Evolutionary conservation across 2,329 filamentous ascomycete genomes (phyloP), one percentile per base, ranked within the genome.

Genomic region (Alternaria ethzedia): DNA sequence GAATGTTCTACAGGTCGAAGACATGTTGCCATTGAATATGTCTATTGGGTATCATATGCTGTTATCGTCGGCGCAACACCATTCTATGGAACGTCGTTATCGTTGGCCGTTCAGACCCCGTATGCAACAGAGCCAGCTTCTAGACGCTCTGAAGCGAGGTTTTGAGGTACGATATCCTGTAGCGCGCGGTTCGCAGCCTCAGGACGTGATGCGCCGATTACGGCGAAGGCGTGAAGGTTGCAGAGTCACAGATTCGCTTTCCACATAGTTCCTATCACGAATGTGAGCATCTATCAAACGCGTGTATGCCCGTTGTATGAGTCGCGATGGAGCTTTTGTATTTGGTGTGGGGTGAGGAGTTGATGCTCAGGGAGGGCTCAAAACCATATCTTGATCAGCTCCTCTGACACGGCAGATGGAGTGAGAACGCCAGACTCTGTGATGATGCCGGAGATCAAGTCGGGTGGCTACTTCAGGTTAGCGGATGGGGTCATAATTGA

Each of bases 391-490:
- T 89, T 88, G 70, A 92, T 89, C 47, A 92, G 82, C 78, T 91
- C 88, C 72, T 91, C 89, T 61, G 89, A 89, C 32, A 92, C 90
- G 25, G 90, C 90, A 61, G 86, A 88, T 0, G 91, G 89, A 46
- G 90, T 87, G 68, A 92, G 85, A 52, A 92, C 87, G 49, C 91
- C 91, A 54, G 88, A 89, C 78, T 94, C 91, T 1, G 91, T 94
- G 70, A 94, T 90, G 70, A 94, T 87, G 28, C 89, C 90, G 10
- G 89, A 89, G 65, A 94, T 90, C 32, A 91, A 79, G 51, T 89
- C 85, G 3, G 90, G 90, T 7, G 90, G 89, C 84, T 91, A 36
- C n/a, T 41, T 30, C 47, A 6, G 50, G 12, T 73, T 55, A 71
- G 67, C 28, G 45, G 4, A 21, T 8, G 1, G 44, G 3, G 10